Conservation (phyloP, 1,284 basidiomycete species). For the Rhodotorula sp. region DNA sequence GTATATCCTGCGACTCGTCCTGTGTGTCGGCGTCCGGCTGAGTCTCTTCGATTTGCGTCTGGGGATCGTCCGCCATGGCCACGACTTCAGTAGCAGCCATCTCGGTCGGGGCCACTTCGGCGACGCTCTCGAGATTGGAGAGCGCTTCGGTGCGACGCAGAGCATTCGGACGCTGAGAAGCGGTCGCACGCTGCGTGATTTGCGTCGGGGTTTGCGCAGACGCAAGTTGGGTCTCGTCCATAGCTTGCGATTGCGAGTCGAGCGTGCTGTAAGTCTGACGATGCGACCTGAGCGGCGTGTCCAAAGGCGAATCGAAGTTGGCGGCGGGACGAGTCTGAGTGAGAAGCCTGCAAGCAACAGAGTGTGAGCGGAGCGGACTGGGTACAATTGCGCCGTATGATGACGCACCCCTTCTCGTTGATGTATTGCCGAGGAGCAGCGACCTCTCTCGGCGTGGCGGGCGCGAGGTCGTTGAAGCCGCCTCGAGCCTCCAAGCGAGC, state of each 20-base stretch:
- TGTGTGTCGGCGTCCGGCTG: constrained; percentile 14
- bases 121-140: constrained; percentile 2
- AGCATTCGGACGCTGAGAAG: constrained; percentile 1
- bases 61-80: neutral
- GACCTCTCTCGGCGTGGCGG: constrained; percentile 27
- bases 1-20: constrained; percentile 7
- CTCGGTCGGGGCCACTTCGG: constrained; percentile 7
- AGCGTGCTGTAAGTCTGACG: constrained; percentile 16
- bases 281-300: constrained; percentile 17
- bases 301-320: constrained; percentile 32
- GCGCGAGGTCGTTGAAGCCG: constrained; percentile 19
- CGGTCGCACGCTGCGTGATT: neutral
- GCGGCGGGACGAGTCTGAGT: constrained; percentile 39
- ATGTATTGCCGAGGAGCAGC: constrained; percentile 36
- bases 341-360: constrained; percentile 13
- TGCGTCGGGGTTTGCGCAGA: constrained; percentile 33
- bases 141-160: constrained; percentile 23
- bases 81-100: neutral
- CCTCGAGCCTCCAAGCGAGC: constrained; percentile 26
- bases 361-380: neutral
- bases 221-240: constrained; percentile 31
- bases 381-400: too few relatives aligned
- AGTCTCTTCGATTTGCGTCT: constrained; percentile 6
- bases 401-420: constrained; percentile 36
- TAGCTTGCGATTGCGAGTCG: constrained; percentile 25